Percentiles rank a stretch among this genome's conserved stretches.
Conservation (phyloP, 768 basidiomycete genomes). For the Mycena belliarum region DNA sequence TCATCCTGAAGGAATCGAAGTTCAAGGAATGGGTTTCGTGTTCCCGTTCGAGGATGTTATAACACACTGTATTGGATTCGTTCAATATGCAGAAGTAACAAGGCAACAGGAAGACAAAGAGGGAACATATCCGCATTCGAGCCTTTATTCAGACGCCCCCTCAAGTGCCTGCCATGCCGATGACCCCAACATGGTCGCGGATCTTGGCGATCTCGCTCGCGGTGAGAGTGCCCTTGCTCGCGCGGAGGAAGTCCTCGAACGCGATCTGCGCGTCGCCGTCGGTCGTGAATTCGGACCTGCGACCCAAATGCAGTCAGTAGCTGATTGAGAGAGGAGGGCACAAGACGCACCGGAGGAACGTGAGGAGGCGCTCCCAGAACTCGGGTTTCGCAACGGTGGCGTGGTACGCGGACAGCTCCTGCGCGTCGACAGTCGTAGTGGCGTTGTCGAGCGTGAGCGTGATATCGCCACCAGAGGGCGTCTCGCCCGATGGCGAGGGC, state of each 20-base stretch:
- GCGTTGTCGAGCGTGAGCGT: conserved; percentile 60
- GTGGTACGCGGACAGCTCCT: conserved; percentile 58
- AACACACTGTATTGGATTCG: no score
- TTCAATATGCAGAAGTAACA: no score
- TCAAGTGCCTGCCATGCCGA: conserved; percentile 80
- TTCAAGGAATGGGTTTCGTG: no score
- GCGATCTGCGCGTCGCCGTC: conserved; percentile 66
- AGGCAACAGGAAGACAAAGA: no score
- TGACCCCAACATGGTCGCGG: conserved; percentile 82
- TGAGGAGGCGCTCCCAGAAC: conserved; percentile 76
- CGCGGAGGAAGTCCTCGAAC: conserved; percentile 86
- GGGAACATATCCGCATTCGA: no score
- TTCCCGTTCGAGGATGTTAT: no score
- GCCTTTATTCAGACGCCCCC: no score
- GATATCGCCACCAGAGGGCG: neutral
- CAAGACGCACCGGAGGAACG: conserved; percentile 58
- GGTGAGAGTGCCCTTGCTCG: conserved; percentile 77
- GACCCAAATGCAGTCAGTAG: conserved; percentile 32
- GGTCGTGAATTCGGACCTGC: conserved; percentile 28
- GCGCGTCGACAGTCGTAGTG: conserved; percentile 34
- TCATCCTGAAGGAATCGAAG: no score
- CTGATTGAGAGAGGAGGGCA: no score
- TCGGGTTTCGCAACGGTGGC: conserved; percentile 68
- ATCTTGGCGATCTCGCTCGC: conserved; percentile 91
- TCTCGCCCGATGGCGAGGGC: no score